Percentiles rank a stretch among this genome's conserved stretches.
Evolutionary conservation across 2,329 filamentous ascomycete genomes (phyloP).

Genomic region (Graphium sp.): DNA sequence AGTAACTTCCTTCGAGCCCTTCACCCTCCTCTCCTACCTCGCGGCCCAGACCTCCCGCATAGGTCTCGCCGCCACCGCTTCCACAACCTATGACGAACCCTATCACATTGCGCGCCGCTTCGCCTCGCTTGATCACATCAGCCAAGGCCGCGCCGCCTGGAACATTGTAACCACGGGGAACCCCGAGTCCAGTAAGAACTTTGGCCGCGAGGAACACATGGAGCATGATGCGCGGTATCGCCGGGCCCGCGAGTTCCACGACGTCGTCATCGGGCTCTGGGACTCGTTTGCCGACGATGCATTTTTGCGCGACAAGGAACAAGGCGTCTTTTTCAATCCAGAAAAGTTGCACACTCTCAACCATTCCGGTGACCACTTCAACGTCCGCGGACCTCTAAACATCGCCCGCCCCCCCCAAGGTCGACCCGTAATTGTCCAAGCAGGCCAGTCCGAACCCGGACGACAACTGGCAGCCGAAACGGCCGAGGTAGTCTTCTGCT

Average conservation of each 20-base stretch:
- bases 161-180: slow-evolving; percentile 36
- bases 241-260: slow-evolving; percentile 32
- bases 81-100: slow-evolving; percentile 35
- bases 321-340: slow-evolving; percentile 30
- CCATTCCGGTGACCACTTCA: slow-evolving; percentile 27
- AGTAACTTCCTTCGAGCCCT: slow-evolving; percentile 38
- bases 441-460: slow-evolving; percentile 33
- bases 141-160: slow-evolving; percentile 31
- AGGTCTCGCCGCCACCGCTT: slow-evolving; percentile 34
- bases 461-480: slow-evolving; percentile 33
- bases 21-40: slow-evolving; percentile 31
- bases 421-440: slow-evolving; percentile 38
- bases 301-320: slow-evolving; percentile 27
- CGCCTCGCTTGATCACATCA: slow-evolving; percentile 34
- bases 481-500: slow-evolving; percentile 34
- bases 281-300: slow-evolving; percentile 39
- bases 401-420: slow-evolving; percentile 34
- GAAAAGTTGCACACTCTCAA: slow-evolving; percentile 33
- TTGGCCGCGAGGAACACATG: slow-evolving; percentile 29
- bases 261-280: slow-evolving; percentile 34
- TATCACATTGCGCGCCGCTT: slow-evolving; percentile 36
- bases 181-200: slow-evolving; percentile 33
- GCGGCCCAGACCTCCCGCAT: slow-evolving; percentile 29
- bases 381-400: slow-evolving; percentile 29
- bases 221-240: slow-evolving; percentile 31